Percentiles rank a stretch among this genome's conserved stretches.
Evolutionary conservation across 2,329 filamentous ascomycete species (phyloP).

Genomic region (Arthrobotrys entomopaga): DNA sequence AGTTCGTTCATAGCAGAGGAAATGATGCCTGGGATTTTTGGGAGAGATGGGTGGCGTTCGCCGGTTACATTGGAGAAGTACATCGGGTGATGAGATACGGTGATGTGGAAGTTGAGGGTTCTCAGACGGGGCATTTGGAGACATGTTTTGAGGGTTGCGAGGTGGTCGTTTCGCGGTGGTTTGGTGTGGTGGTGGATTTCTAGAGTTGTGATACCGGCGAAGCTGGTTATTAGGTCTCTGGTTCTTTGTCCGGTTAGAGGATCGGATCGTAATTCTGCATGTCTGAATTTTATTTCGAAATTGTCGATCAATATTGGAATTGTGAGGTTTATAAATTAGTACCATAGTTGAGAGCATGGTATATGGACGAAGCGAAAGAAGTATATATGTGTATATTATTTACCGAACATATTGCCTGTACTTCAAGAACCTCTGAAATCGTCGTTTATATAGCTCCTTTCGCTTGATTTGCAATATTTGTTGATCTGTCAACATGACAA

Average conservation of each 20-base stretch:
- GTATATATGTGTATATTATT: not conserved
- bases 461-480: not conserved
- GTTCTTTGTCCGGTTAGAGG: slow-evolving; percentile 1
- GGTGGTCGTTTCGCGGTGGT: slow-evolving; percentile 8
- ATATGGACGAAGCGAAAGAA: not conserved
- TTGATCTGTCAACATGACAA: not conserved
- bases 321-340: too few species aligned
- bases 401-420: slow-evolving; percentile 2
- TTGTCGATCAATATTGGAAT: too few species aligned
- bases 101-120: slow-evolving; percentile 1
- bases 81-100: not conserved
- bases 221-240: not conserved
- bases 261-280: not conserved
- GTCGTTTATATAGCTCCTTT: not conserved
- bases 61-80: not conserved
- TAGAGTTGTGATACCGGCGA: not conserved
- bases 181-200: not conserved
- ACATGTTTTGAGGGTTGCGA: not conserved
- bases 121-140: not conserved
- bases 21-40: not conserved
- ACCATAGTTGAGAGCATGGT: too few species aligned
- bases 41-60: not conserved
- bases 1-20: not conserved
- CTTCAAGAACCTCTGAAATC: not conserved
- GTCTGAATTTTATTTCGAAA: not conserved